These are phyloP conservation scores for Hypsizygus marmoreus DNA, from an alignment of 768 basidiomycete species.

Conservation along the genomic window DNA sequence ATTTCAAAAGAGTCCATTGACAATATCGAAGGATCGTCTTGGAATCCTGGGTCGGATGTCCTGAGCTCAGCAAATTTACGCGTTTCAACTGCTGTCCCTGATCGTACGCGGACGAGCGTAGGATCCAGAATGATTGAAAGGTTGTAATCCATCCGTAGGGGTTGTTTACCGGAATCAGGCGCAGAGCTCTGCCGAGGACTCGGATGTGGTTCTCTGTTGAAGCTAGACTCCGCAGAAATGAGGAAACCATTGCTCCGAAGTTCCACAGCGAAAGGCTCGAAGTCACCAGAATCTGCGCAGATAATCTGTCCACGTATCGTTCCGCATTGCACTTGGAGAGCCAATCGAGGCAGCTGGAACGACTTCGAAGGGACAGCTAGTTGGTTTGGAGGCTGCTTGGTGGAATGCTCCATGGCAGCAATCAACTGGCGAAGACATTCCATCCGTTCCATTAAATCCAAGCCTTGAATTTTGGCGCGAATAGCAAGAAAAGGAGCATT, in stretches of 20 bases:
- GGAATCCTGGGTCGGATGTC: constrained; percentile 36
- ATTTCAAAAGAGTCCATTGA: constrained; percentile 61
- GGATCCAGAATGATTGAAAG: constrained; percentile 49
- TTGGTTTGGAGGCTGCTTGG: constrained; percentile 8
- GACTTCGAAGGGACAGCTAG: constrained; percentile 24
- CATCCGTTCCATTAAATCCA: constrained; percentile 56
- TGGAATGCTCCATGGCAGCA: constrained; percentile 16
- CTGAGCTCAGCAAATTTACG: constrained; percentile 27
- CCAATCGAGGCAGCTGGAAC: constrained; percentile 48
- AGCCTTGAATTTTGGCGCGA: constrained; percentile 40
- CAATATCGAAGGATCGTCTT: constrained; percentile 52
- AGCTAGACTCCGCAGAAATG: constrained; percentile 44
- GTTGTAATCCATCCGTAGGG: constrained; percentile 45
- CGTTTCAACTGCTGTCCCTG: constrained; percentile 29
- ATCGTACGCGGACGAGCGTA: constrained; percentile 53
- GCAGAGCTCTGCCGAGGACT: constrained; percentile 23
- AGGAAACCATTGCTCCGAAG: constrained; percentile 56
- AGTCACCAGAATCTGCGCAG: constrained; percentile 41
- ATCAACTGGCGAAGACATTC: constrained; percentile 48
- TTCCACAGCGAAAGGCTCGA: constrained; percentile 54
- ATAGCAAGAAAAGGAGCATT: constrained; percentile 59
- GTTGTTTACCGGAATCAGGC: constrained; percentile 38
- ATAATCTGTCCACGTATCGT: constrained; percentile 52
- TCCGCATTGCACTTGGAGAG: constrained; percentile 50
- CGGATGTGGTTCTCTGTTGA: constrained; percentile 27